A percentile compares a stretch with the other conserved stretches of the same genome.
Conservation (phyloP, 768 basidiomycete species). For the Xerocomus spinulosus region DNA sequence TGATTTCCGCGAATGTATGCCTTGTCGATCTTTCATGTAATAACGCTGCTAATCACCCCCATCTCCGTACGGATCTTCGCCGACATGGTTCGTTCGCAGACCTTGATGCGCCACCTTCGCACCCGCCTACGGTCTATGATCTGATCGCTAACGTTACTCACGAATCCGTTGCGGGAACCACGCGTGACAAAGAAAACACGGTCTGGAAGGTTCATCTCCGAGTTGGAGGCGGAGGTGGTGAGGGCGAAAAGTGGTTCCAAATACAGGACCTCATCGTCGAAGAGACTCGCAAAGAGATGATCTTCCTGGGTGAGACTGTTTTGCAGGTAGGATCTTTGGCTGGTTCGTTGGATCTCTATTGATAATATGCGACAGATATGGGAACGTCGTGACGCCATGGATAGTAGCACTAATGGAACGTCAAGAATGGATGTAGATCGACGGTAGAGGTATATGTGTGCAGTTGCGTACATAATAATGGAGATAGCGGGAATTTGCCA, state of each 20-base stretch:
- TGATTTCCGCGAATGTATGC: slow-evolving; percentile 88
- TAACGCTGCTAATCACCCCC: slow-evolving; percentile 17
- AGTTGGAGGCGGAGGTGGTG: slow-evolving; percentile 68
- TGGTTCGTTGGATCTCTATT: slow-evolving; percentile 3
- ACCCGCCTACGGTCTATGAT: slow-evolving; percentile 77
- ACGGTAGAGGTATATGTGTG: slow-evolving; percentile 7
- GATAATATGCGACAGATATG: slow-evolving; percentile 46
- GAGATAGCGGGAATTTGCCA: slow-evolving; percentile 29
- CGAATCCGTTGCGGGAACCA: slow-evolving; percentile 94
- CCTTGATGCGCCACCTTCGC: slow-evolving; percentile 62
- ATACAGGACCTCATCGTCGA: slow-evolving; percentile 96
- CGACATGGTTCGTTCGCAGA: slow-evolving; percentile 43
- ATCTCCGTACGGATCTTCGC: slow-evolving; percentile 25
- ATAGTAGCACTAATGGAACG: slow-evolving; percentile 13
- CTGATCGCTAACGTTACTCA: slow-evolving; percentile 94
- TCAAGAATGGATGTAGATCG: slow-evolving; percentile 33
- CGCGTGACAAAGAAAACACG: slow-evolving; percentile 85
- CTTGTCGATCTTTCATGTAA: slow-evolving; percentile 18
- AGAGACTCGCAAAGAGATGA: slow-evolving; percentile 96
- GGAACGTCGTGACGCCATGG: slow-evolving; percentile 45
- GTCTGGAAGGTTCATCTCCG: slow-evolving; percentile 91
- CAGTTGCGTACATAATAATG: slow-evolving; percentile 11
- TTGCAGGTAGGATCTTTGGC: slow-evolving; percentile 60
- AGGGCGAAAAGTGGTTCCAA: slow-evolving; percentile 91
- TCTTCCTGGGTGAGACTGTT: slow-evolving; percentile 94